phyloP scores from a whole-genome alignment of 2,329 filamentous ascomycete genomes.

The Calonectria leucothoes region DNA sequence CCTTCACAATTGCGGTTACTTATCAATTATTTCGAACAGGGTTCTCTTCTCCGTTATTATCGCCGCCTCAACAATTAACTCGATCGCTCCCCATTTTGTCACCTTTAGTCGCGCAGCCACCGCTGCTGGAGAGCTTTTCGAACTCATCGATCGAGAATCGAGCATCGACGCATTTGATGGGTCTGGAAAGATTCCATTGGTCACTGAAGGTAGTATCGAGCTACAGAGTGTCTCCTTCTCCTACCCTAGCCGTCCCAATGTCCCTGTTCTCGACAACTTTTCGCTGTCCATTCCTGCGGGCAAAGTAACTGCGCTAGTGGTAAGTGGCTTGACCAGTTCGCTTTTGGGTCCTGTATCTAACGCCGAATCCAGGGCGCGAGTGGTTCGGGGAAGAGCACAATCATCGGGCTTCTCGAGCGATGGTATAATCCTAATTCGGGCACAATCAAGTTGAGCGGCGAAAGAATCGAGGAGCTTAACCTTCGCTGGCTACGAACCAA shows the following conservation, averaged over 20 bases:
- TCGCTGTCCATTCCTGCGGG: conserved; percentile 54
- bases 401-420: conserved; percentile 50
- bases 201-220: conserved; percentile 45
- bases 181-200: conserved; percentile 38
- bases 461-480: conserved; percentile 43
- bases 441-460: conserved; percentile 47
- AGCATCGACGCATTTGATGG: conserved; percentile 47
- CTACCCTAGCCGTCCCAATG: conserved; percentile 55
- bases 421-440: conserved; percentile 48
- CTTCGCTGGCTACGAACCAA: conserved; percentile 49
- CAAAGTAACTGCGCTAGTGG: conserved; percentile 54
- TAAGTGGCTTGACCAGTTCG: conserved; percentile 25
- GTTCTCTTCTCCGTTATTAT: conserved; percentile 55
- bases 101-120: conserved; percentile 52
- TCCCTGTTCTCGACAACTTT: conserved; percentile 53
- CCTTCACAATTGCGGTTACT: neutral
- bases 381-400: conserved; percentile 50
- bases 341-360: neutral
- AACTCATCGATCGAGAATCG: conserved; percentile 51
- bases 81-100: conserved; percentile 50
- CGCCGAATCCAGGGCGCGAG: neutral
- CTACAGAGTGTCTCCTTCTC: conserved; percentile 52
- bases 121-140: conserved; percentile 49
- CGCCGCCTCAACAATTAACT: conserved; percentile 49
- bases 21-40: conserved; percentile 23